Evolutionary conservation across 257 asterid species (phyloP).

Genomic region (Primulina eburnea): DNA sequence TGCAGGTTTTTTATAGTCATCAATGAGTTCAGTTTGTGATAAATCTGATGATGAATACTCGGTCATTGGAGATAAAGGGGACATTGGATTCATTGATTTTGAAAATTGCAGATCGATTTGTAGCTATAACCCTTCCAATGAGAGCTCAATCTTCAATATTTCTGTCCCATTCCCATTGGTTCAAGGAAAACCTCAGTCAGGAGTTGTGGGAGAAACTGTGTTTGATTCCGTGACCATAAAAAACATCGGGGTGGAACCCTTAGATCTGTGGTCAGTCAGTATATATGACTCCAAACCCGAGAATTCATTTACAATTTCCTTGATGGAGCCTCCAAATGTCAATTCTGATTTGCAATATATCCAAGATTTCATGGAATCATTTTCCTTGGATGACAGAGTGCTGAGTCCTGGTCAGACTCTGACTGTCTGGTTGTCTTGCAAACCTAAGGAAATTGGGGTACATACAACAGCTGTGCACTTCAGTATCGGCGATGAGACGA

Average conservation of each 20-base stretch:
- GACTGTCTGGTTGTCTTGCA: slow-evolving; percentile 79
- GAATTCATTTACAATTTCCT: slow-evolving; percentile 61
- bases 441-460: slow-evolving; percentile 85
- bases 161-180: slow-evolving; percentile 75
- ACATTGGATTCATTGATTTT: slow-evolving; percentile 75
- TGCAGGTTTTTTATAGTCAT: slow-evolving; percentile 11
- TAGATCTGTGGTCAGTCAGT: slow-evolving; percentile 73
- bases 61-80: slow-evolving; percentile 67
- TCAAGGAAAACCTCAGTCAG: slow-evolving; percentile 63
- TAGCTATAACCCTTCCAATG: slow-evolving; percentile 63
- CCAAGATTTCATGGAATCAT: slow-evolving; percentile 54
- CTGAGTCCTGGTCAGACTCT: slow-evolving; percentile 44
- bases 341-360: slow-evolving; percentile 51
- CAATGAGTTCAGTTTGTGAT: slow-evolving; percentile 43
- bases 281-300: slow-evolving; percentile 87
- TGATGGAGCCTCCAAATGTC: slow-evolving; percentile 75
- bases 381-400: slow-evolving; percentile 63
- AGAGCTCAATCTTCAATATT: slow-evolving; percentile 53
- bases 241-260: slow-evolving; percentile 46
- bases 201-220: slow-evolving; percentile 59
- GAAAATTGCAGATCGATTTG: slow-evolving; percentile 47
- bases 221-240: slow-evolving; percentile 52
- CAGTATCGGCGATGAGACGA: slow-evolving; percentile 62
- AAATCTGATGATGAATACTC: slow-evolving; percentile 85
- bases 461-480: slow-evolving; percentile 75